Evolutionary conservation across 257 asterid genomes (phyloP).

Genomic region (Ajuga chamaepitys): DNA sequence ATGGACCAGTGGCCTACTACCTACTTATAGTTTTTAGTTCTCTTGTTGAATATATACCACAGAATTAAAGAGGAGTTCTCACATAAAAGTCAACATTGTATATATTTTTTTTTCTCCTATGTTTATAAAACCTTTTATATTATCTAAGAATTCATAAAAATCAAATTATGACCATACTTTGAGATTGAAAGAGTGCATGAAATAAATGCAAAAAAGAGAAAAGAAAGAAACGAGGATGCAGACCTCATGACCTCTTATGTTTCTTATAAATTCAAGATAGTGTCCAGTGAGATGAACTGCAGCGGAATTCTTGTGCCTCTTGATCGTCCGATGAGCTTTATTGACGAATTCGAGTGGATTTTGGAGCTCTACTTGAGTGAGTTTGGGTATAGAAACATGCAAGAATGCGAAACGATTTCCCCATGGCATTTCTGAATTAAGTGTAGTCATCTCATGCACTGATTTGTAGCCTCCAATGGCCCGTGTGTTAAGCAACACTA

Average conservation of each 20-base stretch:
- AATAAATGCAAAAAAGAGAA: neutral
- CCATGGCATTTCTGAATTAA: constrained; percentile 50
- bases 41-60: too few species aligned
- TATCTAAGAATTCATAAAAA: too few species aligned
- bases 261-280: constrained; percentile 34
- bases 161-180: too few species aligned
- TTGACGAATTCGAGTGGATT: constrained; percentile 41
- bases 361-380: neutral
- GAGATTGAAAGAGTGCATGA: too few species aligned
- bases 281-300: constrained; percentile 36
- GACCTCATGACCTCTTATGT: constrained; percentile 58
- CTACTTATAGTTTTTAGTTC: too few species aligned
- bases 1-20: too few species aligned
- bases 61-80: too few species aligned
- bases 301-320: constrained; percentile 50
- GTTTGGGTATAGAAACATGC: constrained; percentile 40
- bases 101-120: too few species aligned
- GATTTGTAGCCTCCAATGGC: constrained; percentile 53
- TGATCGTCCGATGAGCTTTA: constrained; percentile 35
- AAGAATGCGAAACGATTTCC: constrained; percentile 65
- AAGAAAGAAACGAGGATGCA: neutral
- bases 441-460: constrained; percentile 54
- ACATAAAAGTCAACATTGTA: too few species aligned
- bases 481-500: constrained; percentile 59
- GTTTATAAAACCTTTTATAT: too few species aligned